phyloP scores from a whole-genome alignment of 306 rosid genomes.

The Medicago arabica region DNA sequence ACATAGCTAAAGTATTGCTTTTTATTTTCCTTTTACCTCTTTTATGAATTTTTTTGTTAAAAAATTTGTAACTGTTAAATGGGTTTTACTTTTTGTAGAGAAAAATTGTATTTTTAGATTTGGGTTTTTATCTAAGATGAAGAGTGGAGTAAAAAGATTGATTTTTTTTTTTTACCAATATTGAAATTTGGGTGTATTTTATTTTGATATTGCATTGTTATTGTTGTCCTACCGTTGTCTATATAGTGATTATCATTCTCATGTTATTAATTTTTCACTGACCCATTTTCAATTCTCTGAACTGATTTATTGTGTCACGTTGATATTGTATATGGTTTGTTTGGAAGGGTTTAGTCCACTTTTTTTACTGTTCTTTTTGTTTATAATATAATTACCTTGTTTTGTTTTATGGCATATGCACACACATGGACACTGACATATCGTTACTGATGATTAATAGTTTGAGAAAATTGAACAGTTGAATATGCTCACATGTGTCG shows the following conservation, averaged over 20 bases:
- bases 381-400: neutral
- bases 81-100: neutral
- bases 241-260: neutral
- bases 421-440: too few species aligned
- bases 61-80: neutral
- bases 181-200: neutral
- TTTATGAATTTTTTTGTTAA: neutral
- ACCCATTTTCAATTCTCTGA: neutral
- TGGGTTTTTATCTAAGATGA: neutral
- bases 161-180: neutral
- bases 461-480: neutral
- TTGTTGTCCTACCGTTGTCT: neutral
- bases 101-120: neutral
- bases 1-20: neutral
- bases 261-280: neutral
- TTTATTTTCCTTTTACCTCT: neutral
- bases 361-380: neutral
- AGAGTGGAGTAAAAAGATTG: neutral
- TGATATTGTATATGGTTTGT: neutral
- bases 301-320: neutral
- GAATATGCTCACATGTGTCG: neutral
- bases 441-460: neutral
- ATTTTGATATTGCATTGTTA: neutral
- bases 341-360: conserved; percentile 4
- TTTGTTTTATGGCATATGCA: neutral